Evolutionary conservation across 2,329 filamentous ascomycete species (phyloP).

Genomic region (Bipolaris cookei): DNA sequence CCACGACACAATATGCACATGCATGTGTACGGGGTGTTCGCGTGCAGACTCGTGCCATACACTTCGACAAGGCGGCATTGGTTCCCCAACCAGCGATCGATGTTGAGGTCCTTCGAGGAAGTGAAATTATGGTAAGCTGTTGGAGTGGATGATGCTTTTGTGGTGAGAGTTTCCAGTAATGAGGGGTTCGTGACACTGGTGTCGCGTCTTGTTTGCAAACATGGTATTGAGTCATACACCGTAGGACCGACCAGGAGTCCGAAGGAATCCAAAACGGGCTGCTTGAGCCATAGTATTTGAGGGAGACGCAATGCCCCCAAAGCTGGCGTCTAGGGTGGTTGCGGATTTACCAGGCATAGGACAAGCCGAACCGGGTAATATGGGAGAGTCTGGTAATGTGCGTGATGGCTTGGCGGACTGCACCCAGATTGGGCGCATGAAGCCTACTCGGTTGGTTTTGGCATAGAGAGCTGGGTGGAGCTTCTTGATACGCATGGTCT

Average conservation of each 20-base stretch:
- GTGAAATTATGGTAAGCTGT: too few relatives aligned
- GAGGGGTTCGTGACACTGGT: too few relatives aligned
- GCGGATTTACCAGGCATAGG: background rate
- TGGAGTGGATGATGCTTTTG: too few relatives aligned
- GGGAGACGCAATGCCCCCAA: too few relatives aligned
- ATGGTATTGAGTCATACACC: too few relatives aligned
- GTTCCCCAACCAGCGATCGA: background rate
- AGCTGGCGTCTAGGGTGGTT: too few relatives aligned
- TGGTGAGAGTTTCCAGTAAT: too few relatives aligned
- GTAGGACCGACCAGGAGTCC: too few relatives aligned
- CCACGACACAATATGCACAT: background rate
- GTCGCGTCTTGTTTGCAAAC: too few relatives aligned
- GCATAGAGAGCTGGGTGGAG: conserved; percentile 48
- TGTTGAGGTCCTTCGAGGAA: background rate
- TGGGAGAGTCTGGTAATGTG: background rate
- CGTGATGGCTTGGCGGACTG: background rate
- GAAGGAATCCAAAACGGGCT: too few relatives aligned
- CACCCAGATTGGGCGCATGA: background rate
- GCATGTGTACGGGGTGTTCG: background rate
- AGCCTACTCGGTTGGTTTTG: conserved; percentile 40
- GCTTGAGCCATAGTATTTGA: too few relatives aligned
- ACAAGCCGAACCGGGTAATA: background rate
- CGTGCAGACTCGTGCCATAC: background rate
- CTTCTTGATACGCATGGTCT: conserved; percentile 42
- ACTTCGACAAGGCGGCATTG: background rate